Base-by-base conservation (phyloP, 179 eudicot genomes). In the Patellifolia procumbens region DNA sequence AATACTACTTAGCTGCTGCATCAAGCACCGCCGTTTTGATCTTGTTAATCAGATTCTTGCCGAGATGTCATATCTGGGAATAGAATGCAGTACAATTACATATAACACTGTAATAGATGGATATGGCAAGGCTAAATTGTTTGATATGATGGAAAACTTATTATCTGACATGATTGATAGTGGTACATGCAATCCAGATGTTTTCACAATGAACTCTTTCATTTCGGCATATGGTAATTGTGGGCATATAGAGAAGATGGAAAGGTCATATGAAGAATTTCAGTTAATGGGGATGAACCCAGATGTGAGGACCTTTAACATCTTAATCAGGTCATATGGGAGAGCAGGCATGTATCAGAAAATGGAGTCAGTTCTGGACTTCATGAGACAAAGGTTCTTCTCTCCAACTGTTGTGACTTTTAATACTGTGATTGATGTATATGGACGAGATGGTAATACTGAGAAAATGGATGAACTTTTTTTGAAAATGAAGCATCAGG, bases 21-120 rank as follows among this genome's bases (percentile, higher is more conserved):
- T 76, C 68, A 94, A 87, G 79, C 79, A 80, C 37, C 84, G 65
- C 46, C 88, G 88, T 20, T 84, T 92, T 59, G 92, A 91, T 83
- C 82, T 89, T 81, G 80, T 90, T 12, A 74, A 79, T 45, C 76
- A 37, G 20, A 78, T 91, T 65, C 85, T 94, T 10, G 75, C 73
- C 22, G 97, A 94, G 76, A 94, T 94, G 98, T 84, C 90, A 37
- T 88, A 79, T 78, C 63, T 84, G 32, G 89, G 93, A 70, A 82
- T 94, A 55, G 82, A 88, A 66, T 89, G 87, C 81, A 87, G 78
- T 68, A 72, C 81, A 4, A 88, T 90, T 53, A 92, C 97, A 1
- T 94, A 92, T 73, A 94, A 94, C 85, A 90, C 91, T 35, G 81
- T 94, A 70, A 87, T 94, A 64, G 95, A 92, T 75, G 98, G 98